phyloP scores from a whole-genome alignment of 257 asterid species.

The Scutellaria galericulata region DNA sequence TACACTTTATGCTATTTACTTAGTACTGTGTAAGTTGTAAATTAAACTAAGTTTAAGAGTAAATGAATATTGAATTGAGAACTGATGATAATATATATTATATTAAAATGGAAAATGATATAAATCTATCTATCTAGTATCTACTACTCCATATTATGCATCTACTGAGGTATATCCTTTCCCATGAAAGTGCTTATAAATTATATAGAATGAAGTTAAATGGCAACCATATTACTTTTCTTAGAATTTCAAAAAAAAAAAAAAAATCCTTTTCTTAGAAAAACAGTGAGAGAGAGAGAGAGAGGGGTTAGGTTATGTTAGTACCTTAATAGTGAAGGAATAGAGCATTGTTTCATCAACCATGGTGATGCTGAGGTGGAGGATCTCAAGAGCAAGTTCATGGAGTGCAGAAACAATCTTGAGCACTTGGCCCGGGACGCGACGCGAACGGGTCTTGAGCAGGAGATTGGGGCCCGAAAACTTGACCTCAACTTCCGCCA shows the following conservation, averaged over 20 bases:
- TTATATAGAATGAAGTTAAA: not conserved
- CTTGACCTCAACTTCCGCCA: conserved; percentile 87
- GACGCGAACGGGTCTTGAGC: conserved; percentile 70
- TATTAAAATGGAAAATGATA: no score
- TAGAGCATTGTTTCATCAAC: conserved; percentile 67
- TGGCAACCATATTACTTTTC: not conserved
- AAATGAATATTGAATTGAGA: no score
- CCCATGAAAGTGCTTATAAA: not conserved
- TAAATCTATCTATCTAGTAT: no score
- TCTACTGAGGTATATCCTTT: not conserved
- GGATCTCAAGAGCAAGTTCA: conserved; percentile 77
- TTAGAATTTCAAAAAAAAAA: not conserved
- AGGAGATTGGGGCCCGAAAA: conserved; percentile 74
- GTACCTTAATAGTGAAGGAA: conserved; percentile 89
- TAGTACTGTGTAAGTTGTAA: no score
- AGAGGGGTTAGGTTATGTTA: not conserved
- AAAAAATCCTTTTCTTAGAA: no score
- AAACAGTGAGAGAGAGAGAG: not conserved
- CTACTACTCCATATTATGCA: no score
- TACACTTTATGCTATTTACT: no score
- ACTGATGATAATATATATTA: no score
- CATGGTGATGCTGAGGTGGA: conserved; percentile 64
- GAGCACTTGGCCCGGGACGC: conserved; percentile 72
- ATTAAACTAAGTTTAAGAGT: not conserved
- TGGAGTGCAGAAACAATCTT: conserved; percentile 68